These are phyloP conservation scores for Saturnispora diversa DNA, from an alignment of 805 yeast genomes.

Conservation along the genomic window DNA sequence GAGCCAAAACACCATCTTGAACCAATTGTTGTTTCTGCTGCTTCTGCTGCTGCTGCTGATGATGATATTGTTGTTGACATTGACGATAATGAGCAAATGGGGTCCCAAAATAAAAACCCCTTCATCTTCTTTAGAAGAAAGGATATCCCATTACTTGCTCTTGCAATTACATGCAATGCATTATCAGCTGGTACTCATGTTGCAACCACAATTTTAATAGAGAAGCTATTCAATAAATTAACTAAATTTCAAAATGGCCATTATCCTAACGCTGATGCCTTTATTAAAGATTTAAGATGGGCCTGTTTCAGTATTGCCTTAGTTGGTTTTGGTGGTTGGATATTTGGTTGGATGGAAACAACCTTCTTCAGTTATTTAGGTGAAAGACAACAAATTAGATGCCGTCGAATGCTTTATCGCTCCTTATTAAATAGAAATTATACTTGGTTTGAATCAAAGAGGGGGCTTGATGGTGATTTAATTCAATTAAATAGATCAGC, in stretches of 20 bases:
- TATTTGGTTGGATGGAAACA: slow-evolving; percentile 47
- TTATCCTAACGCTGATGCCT: slow-evolving; percentile 24
- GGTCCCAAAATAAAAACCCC: slow-evolving; percentile 12
- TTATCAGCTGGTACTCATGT: slow-evolving; percentile 54
- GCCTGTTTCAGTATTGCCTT: slow-evolving; percentile 33
- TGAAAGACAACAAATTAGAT: slow-evolving; percentile 55
- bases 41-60: background rate
- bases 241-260: slow-evolving; percentile 29
- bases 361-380: slow-evolving; percentile 62
- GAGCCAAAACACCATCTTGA: background rate
- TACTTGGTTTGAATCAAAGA: slow-evolving; percentile 57
- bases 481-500: slow-evolving; percentile 62
- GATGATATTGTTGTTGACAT: background rate
- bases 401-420: slow-evolving; percentile 39
- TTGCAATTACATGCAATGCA: slow-evolving; percentile 29
- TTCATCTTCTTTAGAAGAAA: slow-evolving; percentile 22
- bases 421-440: slow-evolving; percentile 40
- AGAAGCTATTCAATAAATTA: slow-evolving; percentile 48
- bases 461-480: slow-evolving; percentile 53
- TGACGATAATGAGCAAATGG: background rate
- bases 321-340: slow-evolving; percentile 39
- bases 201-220: slow-evolving; percentile 55
- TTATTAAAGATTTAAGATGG: slow-evolving; percentile 32
- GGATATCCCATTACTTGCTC: slow-evolving; percentile 21
- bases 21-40: background rate